Evolutionary conservation across 345 rosid genomes (phyloP).

Genomic region (Corchorus capsularis): DNA sequence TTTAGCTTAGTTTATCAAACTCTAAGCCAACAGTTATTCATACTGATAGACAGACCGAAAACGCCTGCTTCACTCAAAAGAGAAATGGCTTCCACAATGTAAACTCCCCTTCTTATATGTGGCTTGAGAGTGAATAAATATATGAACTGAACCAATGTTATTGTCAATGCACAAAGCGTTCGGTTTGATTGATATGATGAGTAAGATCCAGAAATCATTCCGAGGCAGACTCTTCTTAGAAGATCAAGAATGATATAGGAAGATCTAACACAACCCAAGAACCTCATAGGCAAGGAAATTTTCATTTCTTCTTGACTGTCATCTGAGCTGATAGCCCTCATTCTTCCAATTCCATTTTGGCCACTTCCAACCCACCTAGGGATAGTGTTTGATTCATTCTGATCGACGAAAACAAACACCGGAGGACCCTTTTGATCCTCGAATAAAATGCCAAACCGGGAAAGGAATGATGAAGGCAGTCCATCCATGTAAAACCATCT

Average conservation of each 20-base stretch:
- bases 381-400: conserved; percentile 36
- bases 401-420: conserved; percentile 34
- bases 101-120: conserved; percentile 42
- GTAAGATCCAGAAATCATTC: conserved; percentile 42
- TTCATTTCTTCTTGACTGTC: conserved; percentile 47
- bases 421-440: conserved; percentile 56
- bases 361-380: conserved; percentile 42
- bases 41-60: conserved; percentile 36
- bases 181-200: conserved; percentile 31
- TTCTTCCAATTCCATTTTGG: conserved; percentile 50
- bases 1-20: too few relatives aligned
- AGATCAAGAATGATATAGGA: conserved; percentile 51
- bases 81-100: conserved; percentile 45
- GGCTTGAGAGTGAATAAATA: conserved; percentile 43
- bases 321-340: conserved; percentile 49
- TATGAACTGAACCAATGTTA: conserved; percentile 43
- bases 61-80: conserved; percentile 44
- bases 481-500: conserved; percentile 56
- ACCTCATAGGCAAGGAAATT: conserved; percentile 23
- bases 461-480: conserved; percentile 41
- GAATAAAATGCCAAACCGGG: conserved; percentile 43
- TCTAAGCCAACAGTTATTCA: too few relatives aligned
- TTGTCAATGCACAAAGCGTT: conserved; percentile 39
- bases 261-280: conserved; percentile 50
- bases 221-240: conserved; percentile 43